Conservation (phyloP, 345 rosid species). For the Citrus trifoliata region DNA sequence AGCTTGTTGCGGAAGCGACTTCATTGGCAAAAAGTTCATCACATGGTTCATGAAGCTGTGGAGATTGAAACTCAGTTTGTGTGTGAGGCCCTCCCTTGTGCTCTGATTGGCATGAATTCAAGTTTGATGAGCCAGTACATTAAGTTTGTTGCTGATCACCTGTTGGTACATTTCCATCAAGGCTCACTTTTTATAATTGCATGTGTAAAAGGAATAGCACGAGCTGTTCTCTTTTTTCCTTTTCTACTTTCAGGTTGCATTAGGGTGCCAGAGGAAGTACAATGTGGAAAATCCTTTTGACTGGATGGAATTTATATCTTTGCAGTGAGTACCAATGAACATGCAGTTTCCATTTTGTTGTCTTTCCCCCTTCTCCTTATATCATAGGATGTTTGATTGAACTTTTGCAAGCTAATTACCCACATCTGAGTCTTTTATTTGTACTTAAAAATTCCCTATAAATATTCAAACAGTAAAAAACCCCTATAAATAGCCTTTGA, state of each 20-base stretch:
- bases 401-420: not conserved
- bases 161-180: constrained; percentile 50
- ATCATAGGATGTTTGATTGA: not conserved
- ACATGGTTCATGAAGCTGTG: constrained; percentile 73
- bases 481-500: not conserved
- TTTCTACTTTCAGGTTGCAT: constrained; percentile 47
- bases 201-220: not conserved
- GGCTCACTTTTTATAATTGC: not conserved
- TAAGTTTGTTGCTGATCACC: constrained; percentile 84
- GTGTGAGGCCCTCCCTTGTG: constrained; percentile 89
- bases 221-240: not conserved
- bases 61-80: constrained; percentile 89
- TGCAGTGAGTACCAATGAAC: constrained; percentile 56
- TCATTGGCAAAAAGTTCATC: constrained; percentile 51
- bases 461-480: not conserved
- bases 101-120: constrained; percentile 84
- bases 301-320: constrained; percentile 97
- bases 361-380: not conserved
- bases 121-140: constrained; percentile 91
- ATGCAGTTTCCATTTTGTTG: not conserved
- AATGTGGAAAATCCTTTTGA: constrained; percentile 79
- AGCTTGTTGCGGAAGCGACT: constrained; percentile 71
- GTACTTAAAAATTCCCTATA: not conserved
- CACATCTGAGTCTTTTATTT: not conserved
- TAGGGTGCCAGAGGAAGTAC: constrained; percentile 65